A percentile compares a stretch with the other conserved stretches of the same genome.
phyloP scores from a whole-genome alignment of 495 filamentous ascomycete genomes.

The Oleoguttula mirabilis region DNA sequence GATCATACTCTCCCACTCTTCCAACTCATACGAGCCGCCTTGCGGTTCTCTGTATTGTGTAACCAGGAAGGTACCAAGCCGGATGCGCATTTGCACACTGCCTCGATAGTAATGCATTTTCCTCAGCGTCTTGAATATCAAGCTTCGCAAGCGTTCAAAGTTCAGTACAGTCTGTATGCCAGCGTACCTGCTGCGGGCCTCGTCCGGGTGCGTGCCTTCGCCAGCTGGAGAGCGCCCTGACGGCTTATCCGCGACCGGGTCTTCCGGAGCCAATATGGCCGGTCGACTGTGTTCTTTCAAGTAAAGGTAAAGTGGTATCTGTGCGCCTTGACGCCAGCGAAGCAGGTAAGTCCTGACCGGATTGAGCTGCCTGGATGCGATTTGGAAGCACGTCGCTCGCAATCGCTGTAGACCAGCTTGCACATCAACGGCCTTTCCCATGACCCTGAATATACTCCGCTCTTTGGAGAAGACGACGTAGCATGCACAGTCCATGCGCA shows the following conservation, averaged over 20 bases:
- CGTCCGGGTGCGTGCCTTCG: not conserved
- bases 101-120: conserved; percentile 21
- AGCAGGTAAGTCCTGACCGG: conserved; percentile 11
- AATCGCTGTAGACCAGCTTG: conserved; percentile 12
- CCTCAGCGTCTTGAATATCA: conserved; percentile 1
- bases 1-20: conserved; percentile 18
- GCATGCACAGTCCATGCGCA: conserved; percentile 19
- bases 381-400: conserved; percentile 16
- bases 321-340: conserved; percentile 1
- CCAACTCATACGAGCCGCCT: conserved; percentile 6
- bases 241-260: no score
- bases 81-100: conserved; percentile 20
- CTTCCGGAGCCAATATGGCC: not conserved
- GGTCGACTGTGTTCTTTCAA: not conserved
- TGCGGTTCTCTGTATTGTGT: conserved; percentile 8
- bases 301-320: not conserved
- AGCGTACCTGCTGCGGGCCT: not conserved
- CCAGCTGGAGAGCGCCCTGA: not conserved
- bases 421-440: conserved; percentile 13
- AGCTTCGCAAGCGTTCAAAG: not conserved
- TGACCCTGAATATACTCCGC: conserved; percentile 11
- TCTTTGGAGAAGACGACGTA: conserved; percentile 15
- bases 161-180: not conserved
- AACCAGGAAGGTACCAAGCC: conserved; percentile 19
- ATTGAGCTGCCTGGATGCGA: conserved; percentile 15